Evolutionary conservation across 306 rosid genomes (phyloP).

Genomic region (Pachyrhizus erosus): DNA sequence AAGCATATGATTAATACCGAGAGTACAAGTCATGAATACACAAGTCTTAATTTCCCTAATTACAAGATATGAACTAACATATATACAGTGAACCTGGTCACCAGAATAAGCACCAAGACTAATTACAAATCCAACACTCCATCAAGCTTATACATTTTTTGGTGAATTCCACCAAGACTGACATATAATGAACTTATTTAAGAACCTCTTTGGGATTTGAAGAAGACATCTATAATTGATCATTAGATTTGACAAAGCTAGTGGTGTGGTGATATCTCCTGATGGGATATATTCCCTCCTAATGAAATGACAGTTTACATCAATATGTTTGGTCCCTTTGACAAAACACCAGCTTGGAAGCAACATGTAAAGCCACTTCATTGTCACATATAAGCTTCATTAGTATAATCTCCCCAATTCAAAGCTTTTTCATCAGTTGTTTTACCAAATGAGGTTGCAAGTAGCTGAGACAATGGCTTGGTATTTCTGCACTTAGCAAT

Average conservation of each 20-base stretch:
- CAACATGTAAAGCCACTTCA: not conserved
- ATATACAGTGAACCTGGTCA: not conserved
- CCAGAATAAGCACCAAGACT: not conserved
- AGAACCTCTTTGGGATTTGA: not conserved
- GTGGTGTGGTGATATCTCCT: not conserved
- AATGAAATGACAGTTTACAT: not conserved
- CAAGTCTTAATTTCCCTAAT: not conserved
- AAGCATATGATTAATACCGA: not conserved
- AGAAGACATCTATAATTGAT: not conserved
- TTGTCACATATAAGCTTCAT: not conserved
- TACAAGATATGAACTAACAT: slow-evolving; percentile 1
- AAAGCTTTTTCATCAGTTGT: not conserved
- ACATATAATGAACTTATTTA: not conserved
- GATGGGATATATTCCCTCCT: not conserved
- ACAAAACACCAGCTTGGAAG: not conserved
- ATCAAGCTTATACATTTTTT: no score
- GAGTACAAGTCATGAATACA: not conserved
- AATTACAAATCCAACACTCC: not conserved
- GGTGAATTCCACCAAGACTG: no score
- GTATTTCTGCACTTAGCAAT: no score
- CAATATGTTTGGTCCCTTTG: not conserved
- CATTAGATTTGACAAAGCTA: not conserved
- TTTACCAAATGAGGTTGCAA: no score
- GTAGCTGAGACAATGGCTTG: no score
- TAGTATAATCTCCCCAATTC: not conserved